Conservation (phyloP, 2,329 filamentous ascomycete genomes). For the Fusarium xyrophilum region DNA sequence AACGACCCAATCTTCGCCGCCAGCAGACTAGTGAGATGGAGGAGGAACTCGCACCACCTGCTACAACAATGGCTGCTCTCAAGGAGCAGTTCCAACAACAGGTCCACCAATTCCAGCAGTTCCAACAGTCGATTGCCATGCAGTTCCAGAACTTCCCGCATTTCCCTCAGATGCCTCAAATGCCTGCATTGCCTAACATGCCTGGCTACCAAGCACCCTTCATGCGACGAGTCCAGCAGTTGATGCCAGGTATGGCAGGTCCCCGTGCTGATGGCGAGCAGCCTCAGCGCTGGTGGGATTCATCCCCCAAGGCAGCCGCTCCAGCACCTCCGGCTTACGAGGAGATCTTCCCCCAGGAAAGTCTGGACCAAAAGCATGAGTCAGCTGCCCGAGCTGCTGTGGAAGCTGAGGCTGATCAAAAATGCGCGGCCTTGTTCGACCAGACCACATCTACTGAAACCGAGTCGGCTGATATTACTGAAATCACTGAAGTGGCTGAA, state of each 20-base stretch:
- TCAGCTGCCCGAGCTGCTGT: conserved; percentile 65
- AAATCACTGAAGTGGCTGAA: conserved; percentile 47
- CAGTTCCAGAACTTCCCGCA: conserved; percentile 65
- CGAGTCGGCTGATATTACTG: conserved; percentile 46
- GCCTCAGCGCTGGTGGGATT: conserved; percentile 67
- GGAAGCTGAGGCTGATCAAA: conserved; percentile 65
- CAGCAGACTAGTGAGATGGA: conserved; percentile 48
- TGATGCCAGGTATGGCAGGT: conserved; percentile 70
- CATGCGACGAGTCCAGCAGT: conserved; percentile 73
- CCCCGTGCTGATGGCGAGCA: conserved; percentile 55
- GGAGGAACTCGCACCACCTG: conserved; percentile 58
- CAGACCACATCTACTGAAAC: conserved; percentile 47
- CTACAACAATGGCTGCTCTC: conserved; percentile 69
- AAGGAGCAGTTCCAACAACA: conserved; percentile 77
- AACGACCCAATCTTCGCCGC: conserved; percentile 47
- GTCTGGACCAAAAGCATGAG: conserved; percentile 62
- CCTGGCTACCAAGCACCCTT: conserved; percentile 77
- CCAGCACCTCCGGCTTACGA: conserved; percentile 76
- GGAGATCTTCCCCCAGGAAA: conserved; percentile 72
- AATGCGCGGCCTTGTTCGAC: conserved; percentile 63
- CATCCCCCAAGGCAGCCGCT: conserved; percentile 59
- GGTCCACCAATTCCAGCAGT: conserved; percentile 64
- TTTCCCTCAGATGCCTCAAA: conserved; percentile 68
- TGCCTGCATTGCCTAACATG: conserved; percentile 63
- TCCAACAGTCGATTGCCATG: conserved; percentile 74